A percentile compares a stretch with the other conserved stretches of the same genome.
Conservation (phyloP, 139 green algal species). For the Edaphochlamys debaryana region DNA sequence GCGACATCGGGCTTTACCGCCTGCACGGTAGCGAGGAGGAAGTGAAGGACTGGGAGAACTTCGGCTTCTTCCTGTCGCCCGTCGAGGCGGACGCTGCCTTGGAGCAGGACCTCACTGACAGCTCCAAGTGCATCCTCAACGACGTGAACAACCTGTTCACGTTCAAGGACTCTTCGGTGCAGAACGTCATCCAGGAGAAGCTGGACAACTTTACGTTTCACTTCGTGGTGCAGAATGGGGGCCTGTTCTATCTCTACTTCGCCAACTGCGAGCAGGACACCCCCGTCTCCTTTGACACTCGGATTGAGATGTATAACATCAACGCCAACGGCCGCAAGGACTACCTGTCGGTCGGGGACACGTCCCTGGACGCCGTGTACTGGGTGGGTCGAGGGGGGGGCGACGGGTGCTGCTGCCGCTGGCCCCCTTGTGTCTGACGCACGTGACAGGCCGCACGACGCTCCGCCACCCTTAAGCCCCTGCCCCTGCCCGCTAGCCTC, state of each 20-base stretch:
- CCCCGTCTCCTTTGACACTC: conserved; percentile 76
- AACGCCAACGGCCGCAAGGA: conserved; percentile 67
- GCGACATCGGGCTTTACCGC: conserved; percentile 56
- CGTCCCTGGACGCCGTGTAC: conserved; percentile 87
- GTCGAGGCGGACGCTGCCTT: conserved; percentile 51
- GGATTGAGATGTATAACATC: conserved; percentile 83
- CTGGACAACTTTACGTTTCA: conserved; percentile 45
- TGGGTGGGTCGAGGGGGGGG: conserved; percentile 66
- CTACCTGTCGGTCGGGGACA: conserved; percentile 93
- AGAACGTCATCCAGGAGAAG: conserved; percentile 23
- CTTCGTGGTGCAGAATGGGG: conserved; percentile 46
- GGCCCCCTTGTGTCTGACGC: not conserved
- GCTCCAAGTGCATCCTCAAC: conserved; percentile 54
- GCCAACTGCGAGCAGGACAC: conserved; percentile 85
- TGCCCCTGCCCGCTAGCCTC: too few species aligned
- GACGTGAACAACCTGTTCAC: conserved; percentile 51
- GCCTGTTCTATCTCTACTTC: conserved; percentile 85
- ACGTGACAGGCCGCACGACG: too few species aligned
- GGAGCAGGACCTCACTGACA: conserved; percentile 45
- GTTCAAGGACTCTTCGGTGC: conserved; percentile 57
- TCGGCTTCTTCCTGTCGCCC: conserved; percentile 66
- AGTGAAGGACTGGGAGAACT: conserved; percentile 35
- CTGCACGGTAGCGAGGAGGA: conserved; percentile 10
- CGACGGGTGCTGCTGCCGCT: not conserved
- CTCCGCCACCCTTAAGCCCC: too few species aligned